Base-by-base conservation (phyloP, 1,284 basidiomycete species). In the Microbotryomycetes sp. region DNA sequence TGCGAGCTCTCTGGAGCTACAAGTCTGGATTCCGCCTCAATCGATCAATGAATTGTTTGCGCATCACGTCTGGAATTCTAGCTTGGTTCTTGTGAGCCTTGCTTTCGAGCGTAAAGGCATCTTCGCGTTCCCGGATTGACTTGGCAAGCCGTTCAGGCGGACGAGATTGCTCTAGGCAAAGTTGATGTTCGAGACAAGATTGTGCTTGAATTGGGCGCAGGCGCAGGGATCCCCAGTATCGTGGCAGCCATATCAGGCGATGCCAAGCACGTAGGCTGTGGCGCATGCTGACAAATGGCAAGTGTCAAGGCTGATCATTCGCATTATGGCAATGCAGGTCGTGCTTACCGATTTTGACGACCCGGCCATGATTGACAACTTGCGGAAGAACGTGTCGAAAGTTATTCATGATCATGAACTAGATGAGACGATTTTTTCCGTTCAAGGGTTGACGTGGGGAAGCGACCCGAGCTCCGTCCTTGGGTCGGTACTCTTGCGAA, bases 331-430 rank as follows among this genome's bases (percentile, higher is more conserved):
- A 16, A 26, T 16, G 0, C 45, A 65, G 60, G 54, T 62, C 4
- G 54, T 61, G 0, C 9, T 65, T 3, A 45, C 59, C 2, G 63
- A 65, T 49, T 65, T 61, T 31, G 57, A 65, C 49, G 62, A 64
- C 27, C 45, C 56, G 0, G 31, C 35, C 16, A 13, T 65, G 7
- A 46, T 65, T 21, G 35, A 29, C 13, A 65, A 65, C 41, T 49
- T 65, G 4, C n/a, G 23, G 1, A 7, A 4, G 5, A 65, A 65
- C 26, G 48, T 61, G 16, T 1, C 35, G 13, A 28, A 59, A 16
- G 63, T 49, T 2, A 48, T 56, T 29, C 18, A 30, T 13, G 23
- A 56, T 3, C 45, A 47, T 9, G n/a, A 48, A 9, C 16, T 18
- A 1, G 24, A 16, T 1, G 47, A 30, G 15, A 4, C 31, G 2